Evolutionary conservation across 1,139 yeast species (phyloP).

Genomic region (Hemisphaericaspora xylanilytica): DNA sequence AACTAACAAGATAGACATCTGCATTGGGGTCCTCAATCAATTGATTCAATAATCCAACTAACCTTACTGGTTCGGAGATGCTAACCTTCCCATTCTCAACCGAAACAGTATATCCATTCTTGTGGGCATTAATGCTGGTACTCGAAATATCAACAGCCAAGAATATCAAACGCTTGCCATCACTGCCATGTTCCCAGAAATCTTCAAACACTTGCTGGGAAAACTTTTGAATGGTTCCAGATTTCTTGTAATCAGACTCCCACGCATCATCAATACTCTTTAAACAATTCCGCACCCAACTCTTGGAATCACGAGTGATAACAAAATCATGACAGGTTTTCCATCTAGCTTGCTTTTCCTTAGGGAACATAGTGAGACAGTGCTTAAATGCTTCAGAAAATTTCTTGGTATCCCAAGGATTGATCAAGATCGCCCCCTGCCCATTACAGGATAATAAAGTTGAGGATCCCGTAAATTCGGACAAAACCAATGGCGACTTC

Average conservation of each 20-base stretch:
- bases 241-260: constrained; percentile 48
- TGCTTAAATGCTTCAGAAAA: constrained; percentile 60
- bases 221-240: constrained; percentile 26
- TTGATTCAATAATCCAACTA: constrained; percentile 48
- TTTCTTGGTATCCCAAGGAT: constrained; percentile 83
- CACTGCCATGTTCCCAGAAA: constrained; percentile 31
- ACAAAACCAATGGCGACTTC: constrained; percentile 78
- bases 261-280: constrained; percentile 59
- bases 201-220: constrained; percentile 32
- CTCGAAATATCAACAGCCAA: constrained; percentile 52
- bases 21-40: constrained; percentile 51
- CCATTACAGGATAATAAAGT: constrained; percentile 53
- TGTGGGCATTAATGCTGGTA: constrained; percentile 23
- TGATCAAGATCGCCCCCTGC: constrained; percentile 71
- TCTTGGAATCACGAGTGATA: constrained; percentile 62
- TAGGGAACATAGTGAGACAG: constrained; percentile 61
- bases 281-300: constrained; percentile 69
- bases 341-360: constrained; percentile 66
- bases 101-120: constrained; percentile 4
- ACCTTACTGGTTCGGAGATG: constrained; percentile 46
- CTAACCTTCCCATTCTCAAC: constrained; percentile 23
- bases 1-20: constrained; percentile 69
- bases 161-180: constrained; percentile 49
- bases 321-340: constrained; percentile 56
- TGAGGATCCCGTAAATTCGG: constrained; percentile 96